These are phyloP conservation scores for Panicum miliaceum DNA, from an alignment of 176 grass and related monocot species.

Conservation along the genomic window DNA sequence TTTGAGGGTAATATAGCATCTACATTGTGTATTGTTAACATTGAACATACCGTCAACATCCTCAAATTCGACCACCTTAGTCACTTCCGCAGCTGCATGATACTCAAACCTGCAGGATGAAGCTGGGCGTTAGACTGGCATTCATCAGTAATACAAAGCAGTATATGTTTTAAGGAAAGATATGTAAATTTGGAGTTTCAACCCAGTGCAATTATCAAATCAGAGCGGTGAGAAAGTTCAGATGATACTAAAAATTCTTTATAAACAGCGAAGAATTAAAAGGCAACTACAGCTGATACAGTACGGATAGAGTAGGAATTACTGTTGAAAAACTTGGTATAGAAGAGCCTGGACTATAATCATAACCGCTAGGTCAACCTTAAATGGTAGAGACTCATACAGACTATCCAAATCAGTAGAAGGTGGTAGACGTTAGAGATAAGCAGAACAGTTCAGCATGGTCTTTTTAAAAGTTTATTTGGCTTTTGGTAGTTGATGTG, in stretches of 20 bases:
- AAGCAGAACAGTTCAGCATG: not conserved
- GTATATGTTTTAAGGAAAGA: conserved; percentile 13
- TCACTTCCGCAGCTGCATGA: conserved; percentile 77
- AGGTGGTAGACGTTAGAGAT: no score
- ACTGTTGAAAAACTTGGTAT: not conserved
- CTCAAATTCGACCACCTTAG: conserved; percentile 87
- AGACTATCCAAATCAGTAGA: not conserved
- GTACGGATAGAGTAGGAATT: not conserved
- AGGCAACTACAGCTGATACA: not conserved
- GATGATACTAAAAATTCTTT: not conserved
- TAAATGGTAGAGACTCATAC: not conserved
- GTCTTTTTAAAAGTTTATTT: not conserved
- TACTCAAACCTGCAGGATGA: conserved; percentile 81
- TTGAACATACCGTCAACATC: conserved; percentile 73
- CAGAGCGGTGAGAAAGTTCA: not conserved
- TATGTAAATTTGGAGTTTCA: not conserved
- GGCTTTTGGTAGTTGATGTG: not conserved
- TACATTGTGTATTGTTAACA: not conserved
- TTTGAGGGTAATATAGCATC: conserved; percentile 17
- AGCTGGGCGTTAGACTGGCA: not conserved
- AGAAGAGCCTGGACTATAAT: not conserved
- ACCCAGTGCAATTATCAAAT: not conserved
- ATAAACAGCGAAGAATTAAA: conserved; percentile 12
- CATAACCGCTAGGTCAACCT: not conserved
- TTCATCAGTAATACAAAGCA: not conserved